Base-by-base conservation (phyloP, 2,329 filamentous ascomycete genomes). In the Alternaria consortialis region DNA sequence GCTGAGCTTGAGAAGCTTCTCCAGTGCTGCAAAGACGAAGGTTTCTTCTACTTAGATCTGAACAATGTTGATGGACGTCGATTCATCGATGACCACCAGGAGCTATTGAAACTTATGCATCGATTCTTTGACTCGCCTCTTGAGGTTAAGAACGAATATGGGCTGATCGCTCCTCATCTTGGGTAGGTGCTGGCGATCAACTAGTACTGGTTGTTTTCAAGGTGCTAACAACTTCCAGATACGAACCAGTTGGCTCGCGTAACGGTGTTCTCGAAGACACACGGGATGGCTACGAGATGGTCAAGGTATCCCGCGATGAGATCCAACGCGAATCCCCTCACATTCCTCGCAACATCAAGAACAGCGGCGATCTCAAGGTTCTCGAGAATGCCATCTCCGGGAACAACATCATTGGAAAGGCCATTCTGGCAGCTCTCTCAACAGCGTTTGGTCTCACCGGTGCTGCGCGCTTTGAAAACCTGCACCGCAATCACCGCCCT, bases 41-140 rank as follows among this genome's bases (percentile, higher is more conserved):
- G 85, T 1, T 87, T 83, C 79, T 87, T 87, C 75, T 85, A 87
- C 71, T 80, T 87, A 40, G 83, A 87, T 70, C 80, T 87, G 9
- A 70, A 82, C 63, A 80, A 79, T 63, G 84, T 86, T 60, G 84
- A 86, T 67, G 84, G 84, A 63, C 83, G 84, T 60, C 74, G 84
- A 47, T 81, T 85, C 74, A 79, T 86, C 58, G 79, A 81, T 36
- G 84, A 87, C 73, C 80, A 85, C 64, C 79, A 86, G 71, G 80
- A 84, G 65, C 83, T 82, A 2, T 79, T 86, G 31, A 79, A 82
- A 63, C 80, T 86, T 40, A 87, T 87, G 85, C 77, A 85, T 71
- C 82, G 82, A 53, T 87, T 86, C 80, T 87, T 87, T 63, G 81
- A 82, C 32, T 73, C 81, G 0, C 84, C 84, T 0, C 72, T 86